Evolutionary conservation across 345 rosid genomes (phyloP), one percentile per base, ranked within the genome.

Genomic region (Ailanthus altissimus): DNA sequence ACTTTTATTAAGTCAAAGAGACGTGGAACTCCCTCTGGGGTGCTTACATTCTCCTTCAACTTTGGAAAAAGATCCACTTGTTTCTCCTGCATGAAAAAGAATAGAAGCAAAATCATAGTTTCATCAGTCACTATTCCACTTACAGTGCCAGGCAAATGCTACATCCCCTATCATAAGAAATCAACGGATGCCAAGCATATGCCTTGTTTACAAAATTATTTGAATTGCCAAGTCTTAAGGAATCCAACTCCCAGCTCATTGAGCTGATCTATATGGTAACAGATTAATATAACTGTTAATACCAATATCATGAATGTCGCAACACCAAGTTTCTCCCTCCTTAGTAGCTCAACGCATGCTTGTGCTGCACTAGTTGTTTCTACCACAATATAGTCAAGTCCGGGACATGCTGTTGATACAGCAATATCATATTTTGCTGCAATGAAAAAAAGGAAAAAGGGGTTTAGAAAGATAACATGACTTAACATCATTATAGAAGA

Each of bases 241-340:
- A 43, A 47, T 7, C 57, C 15, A 59, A 38, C 28, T 43, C n/a
- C 57, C 76, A 72, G 15, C 21, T 68, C 73, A 46, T 15, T 43
- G 36, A 74, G 56, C 11, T 13, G 14, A 32, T 53, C 51, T 40
- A 46, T 10, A 8, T 25, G 49, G 50, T 69, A 57, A 62, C 15
- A 25, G 15, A 74, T 38, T 32, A 54, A 62, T 40, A 50, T 51
- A 42, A 54, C 18, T 49, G 23, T 50, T 68, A 62, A 75, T 93
- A 96, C 99, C 99, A 96, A 79, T 87, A 94, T 93, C 97, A 96
- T 91, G 87, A 93, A 96, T 60, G 99, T 93, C 28, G 97, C 97
- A 83, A 96, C 84, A 56, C 99, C 99, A 78, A 92, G 91, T 76
- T 92, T 89, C 83, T 89, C 98, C 76, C 86, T 90, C 72, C 99